Evolutionary conservation across 2,329 filamentous ascomycete species (phyloP).

Genomic region (Claviceps sp.): DNA sequence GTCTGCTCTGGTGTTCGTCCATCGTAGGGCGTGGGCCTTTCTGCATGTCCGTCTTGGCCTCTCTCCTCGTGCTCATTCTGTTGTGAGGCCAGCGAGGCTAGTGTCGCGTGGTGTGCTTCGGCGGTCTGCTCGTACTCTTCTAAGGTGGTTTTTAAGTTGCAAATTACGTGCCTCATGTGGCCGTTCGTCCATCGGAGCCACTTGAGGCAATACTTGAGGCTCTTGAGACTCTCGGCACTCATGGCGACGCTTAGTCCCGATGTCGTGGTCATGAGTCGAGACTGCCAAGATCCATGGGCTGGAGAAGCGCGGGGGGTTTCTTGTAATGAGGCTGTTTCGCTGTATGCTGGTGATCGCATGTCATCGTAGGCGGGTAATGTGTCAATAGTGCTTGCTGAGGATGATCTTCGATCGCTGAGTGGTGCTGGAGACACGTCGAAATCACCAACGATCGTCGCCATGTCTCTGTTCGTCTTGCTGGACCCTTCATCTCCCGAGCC

Average conservation of each 20-base stretch:
- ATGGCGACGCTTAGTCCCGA: constrained; percentile 85
- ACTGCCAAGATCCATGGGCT: constrained; percentile 50
- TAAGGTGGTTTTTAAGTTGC: constrained; percentile 58
- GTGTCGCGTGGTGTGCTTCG: constrained; percentile 3
- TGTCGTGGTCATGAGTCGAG: constrained; percentile 75
- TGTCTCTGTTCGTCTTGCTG: constrained; percentile 9
- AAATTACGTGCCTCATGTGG: constrained; percentile 63
- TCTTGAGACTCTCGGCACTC: constrained; percentile 74
- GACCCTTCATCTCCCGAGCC: constrained; percentile 24
- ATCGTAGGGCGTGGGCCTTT: neutral
- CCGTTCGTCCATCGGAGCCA: constrained; percentile 73
- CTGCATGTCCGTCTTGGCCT: neutral
- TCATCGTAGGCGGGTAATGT: constrained; percentile 77
- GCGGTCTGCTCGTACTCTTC: constrained; percentile 58
- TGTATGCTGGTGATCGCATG: constrained; percentile 59
- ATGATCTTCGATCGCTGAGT: constrained; percentile 38
- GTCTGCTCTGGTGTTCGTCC: constrained; percentile 16
- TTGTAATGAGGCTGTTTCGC: constrained; percentile 35
- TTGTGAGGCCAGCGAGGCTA: constrained; percentile 2
- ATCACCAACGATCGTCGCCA: neutral
- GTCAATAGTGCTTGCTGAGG: constrained; percentile 55
- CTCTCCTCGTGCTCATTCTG: constrained; percentile 2
- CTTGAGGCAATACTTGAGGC: constrained; percentile 69
- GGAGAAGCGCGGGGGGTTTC: constrained; percentile 15
- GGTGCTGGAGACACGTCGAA: constrained; percentile 16